Percentiles rank a stretch among this genome's conserved stretches.
These are phyloP conservation scores for Fragaria vesca DNA, from an alignment of 306 rosid species.

Conservation along the genomic window DNA sequence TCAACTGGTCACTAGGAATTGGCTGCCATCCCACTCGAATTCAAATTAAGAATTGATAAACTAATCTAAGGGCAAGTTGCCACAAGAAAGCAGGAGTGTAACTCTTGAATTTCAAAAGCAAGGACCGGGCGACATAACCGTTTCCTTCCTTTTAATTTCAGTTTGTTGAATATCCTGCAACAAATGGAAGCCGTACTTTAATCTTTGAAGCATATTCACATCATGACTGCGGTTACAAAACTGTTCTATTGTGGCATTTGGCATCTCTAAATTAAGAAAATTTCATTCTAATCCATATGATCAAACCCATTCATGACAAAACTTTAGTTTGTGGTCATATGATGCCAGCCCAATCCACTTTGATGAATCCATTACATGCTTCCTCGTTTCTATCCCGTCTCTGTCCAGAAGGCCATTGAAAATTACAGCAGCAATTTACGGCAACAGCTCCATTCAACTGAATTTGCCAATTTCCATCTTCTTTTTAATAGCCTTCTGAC, in stretches of 20 bases:
- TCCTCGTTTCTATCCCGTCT: slow-evolving; percentile 33
- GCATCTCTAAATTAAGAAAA: slow-evolving; percentile 17
- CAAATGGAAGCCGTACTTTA: background rate
- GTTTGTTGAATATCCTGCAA: background rate
- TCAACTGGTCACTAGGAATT: background rate
- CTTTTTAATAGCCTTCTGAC: slow-evolving; percentile 92
- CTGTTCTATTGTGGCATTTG: slow-evolving; percentile 8
- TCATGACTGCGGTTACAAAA: slow-evolving; percentile 14
- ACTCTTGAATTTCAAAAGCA: background rate
- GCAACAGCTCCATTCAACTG: slow-evolving; percentile 43
- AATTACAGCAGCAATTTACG: slow-evolving; percentile 31
- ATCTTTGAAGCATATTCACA: slow-evolving; percentile 22
- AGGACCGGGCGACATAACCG: background rate
- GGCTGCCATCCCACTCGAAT: background rate
- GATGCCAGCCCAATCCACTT: slow-evolving; percentile 30
- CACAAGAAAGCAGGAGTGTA: background rate
- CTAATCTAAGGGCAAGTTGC: background rate
- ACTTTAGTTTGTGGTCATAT: slow-evolving; percentile 31
- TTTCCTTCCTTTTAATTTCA: background rate
- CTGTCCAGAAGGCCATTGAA: slow-evolving; percentile 39
- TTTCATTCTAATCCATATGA: slow-evolving; percentile 19
- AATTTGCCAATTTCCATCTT: slow-evolving; percentile 97
- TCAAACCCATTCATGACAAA: slow-evolving; percentile 19
- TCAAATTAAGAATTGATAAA: too few relatives aligned
- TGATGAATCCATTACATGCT: slow-evolving; percentile 30